These are phyloP conservation scores for Metarhizium guizhouense DNA, from an alignment of 2,329 filamentous ascomycete genomes.

Conservation along the genomic window DNA sequence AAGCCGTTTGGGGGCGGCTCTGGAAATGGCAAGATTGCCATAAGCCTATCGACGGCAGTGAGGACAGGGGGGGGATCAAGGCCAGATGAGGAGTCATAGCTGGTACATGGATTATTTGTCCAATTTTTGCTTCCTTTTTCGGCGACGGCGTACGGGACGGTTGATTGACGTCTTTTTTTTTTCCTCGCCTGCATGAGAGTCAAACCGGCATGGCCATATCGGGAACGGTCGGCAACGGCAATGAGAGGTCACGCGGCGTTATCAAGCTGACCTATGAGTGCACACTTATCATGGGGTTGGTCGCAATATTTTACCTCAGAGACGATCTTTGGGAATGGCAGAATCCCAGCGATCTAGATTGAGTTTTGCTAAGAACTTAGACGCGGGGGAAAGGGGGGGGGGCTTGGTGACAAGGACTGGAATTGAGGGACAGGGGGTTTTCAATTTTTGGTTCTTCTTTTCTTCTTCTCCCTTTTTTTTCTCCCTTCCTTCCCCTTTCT, in stretches of 20 bases:
- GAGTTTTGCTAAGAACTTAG: neutral
- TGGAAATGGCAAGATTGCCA: constrained; percentile 44
- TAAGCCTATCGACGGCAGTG: constrained; percentile 42
- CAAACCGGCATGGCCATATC: neutral
- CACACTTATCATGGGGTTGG: neutral
- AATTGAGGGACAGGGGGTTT: neutral
- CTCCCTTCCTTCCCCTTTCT: neutral
- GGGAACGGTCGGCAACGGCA: neutral
- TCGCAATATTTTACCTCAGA: neutral
- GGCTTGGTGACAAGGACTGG: neutral
- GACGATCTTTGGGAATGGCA: neutral
- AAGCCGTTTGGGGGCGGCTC: constrained; percentile 34
- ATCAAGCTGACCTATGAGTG: neutral
- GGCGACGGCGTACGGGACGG: constrained; percentile 12
- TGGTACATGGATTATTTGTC: neutral
- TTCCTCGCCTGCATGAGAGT: neutral
- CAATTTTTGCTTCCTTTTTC: neutral
- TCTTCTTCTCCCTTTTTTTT: neutral
- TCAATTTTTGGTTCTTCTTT: neutral
- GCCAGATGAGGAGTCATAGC: constrained; percentile 30
- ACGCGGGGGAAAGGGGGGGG: neutral
- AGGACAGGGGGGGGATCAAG: constrained; percentile 29
- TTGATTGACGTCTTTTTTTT: neutral
- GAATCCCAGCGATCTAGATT: neutral
- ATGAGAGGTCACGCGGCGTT: neutral